Conservation (phyloP, 257 asterid species). For the Eustoma russellianum region DNA sequence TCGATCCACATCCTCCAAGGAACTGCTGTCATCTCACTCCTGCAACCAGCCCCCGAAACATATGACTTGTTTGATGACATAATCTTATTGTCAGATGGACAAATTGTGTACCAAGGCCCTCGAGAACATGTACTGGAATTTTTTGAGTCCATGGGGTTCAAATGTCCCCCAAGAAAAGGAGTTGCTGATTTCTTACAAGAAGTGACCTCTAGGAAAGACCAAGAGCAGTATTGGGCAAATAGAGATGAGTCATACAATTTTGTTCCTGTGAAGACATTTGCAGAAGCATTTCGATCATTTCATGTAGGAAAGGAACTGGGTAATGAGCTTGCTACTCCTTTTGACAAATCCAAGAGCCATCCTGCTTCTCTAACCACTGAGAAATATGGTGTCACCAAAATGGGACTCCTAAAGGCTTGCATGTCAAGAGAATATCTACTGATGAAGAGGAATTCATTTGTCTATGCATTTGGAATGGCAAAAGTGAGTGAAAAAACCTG, state of each 20-base stretch:
- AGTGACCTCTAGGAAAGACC: slow-evolving; percentile 8
- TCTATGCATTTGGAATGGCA: slow-evolving; percentile 4
- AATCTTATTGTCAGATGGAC: slow-evolving; percentile 72
- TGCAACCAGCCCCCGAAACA: slow-evolving; percentile 86
- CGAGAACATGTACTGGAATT: slow-evolving; percentile 51
- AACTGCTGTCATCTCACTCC: slow-evolving; percentile 60
- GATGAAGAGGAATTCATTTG: slow-evolving; percentile 10
- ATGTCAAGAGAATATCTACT: slow-evolving; percentile 5
- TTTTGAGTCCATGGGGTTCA: slow-evolving; percentile 57
- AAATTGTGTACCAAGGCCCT: slow-evolving; percentile 73
- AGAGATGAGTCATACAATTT: slow-evolving; percentile 2
- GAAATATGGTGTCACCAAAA: slow-evolving; percentile 6
- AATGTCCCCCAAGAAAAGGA: slow-evolving; percentile 64
- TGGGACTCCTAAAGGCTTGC: slow-evolving; percentile 9
- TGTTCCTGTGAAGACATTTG: neutral
- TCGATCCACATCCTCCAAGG: slow-evolving; percentile 50
- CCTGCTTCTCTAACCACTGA: slow-evolving; percentile 7
- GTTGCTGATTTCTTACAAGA: slow-evolving; percentile 53
- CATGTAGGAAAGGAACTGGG: slow-evolving; percentile 1
- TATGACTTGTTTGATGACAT: slow-evolving; percentile 70
- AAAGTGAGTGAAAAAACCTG: neutral
- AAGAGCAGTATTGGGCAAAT: slow-evolving; percentile 6
- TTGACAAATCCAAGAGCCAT: slow-evolving; percentile 10
- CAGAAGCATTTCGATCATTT: slow-evolving; percentile 11
- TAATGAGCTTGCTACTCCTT: slow-evolving; percentile 2